Base-by-base conservation (phyloP, 2,329 filamentous ascomycete genomes). In the Xylaria sp. region DNA sequence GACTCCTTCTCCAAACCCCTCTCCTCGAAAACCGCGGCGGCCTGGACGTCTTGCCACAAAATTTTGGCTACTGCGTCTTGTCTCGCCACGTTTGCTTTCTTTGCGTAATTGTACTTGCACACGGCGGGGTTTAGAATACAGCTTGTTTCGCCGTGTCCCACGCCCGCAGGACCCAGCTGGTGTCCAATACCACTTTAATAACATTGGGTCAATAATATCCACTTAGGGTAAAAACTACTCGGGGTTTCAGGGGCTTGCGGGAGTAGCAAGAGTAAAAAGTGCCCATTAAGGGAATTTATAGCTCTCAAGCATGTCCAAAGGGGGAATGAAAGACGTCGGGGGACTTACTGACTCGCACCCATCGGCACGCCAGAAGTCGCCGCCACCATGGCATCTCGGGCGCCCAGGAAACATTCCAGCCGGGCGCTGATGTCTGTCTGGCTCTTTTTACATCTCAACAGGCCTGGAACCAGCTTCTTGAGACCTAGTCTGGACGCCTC, bases 131-230 rank as follows among this genome's bases (percentile, higher is more conserved):
- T 79, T 64, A 87, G 79, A 54, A 85, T 83, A 73, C 84, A 90
- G 71, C 84, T 87, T 32, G 87, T 90, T 75, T 88, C 86, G 11
- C 88, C 88, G 73, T 90, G 87, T 0, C 85, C 84, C 1, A 89
- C 87, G 0, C 87, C 87, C 2, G 86, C 75, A 0, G 86, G 86
- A 0, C 85, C 85, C 0, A 87, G 79, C 73, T 85, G 84, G 72
- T 86, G 84, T 3, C 84, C 84, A 66, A 87, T 86, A 0, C 83
- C 85, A 71, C 24, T 27, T 2, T 27, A 2, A 27, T 27, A 27
- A 27, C 24, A 27, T 27, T 27, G 24, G 2, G 24, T 27, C 24
- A 27, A 27, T 27, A 27, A 27, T 27, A 27, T 27, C 24, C 24
- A n/a, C n/a, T n/a, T n/a, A n/a, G n/a, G n/a, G n/a, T n/a, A n/a